These are phyloP conservation scores for Solanum virginianum DNA, from an alignment of 257 asterid species.

Conservation along the genomic window DNA sequence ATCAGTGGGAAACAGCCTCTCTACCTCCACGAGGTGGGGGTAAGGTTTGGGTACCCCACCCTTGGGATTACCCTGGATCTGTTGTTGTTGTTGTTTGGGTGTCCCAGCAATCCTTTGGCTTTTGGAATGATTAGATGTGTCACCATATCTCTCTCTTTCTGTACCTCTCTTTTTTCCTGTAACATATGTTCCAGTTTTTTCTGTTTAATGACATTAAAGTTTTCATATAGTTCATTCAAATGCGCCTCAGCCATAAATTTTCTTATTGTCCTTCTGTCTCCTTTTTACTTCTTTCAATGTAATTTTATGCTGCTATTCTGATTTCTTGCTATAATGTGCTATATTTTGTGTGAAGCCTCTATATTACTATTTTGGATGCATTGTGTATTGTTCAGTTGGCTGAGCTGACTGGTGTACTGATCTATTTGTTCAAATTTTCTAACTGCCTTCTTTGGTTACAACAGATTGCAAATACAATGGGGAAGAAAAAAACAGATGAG, in stretches of 20 bases:
- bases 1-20: not conserved
- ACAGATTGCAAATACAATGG: conserved; percentile 23
- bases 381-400: not conserved
- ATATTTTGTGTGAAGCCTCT: not conserved
- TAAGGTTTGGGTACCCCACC: too few relatives aligned
- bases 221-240: not conserved
- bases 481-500: conserved; percentile 54
- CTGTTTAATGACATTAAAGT: not conserved
- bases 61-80: too few relatives aligned
- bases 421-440: not conserved
- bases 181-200: not conserved
- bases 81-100: not conserved
- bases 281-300: not conserved
- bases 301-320: not conserved
- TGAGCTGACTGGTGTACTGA: not conserved
- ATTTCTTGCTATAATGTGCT: not conserved
- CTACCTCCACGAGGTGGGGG: too few relatives aligned
- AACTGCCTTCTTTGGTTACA: not conserved
- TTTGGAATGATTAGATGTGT: not conserved
- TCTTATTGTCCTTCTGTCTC: not conserved
- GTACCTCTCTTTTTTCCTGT: not conserved
- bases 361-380: not conserved
- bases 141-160: not conserved
- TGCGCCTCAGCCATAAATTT: not conserved
- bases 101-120: not conserved